Evolutionary conservation across 2,329 filamentous ascomycete species (phyloP), one percentile per base, ranked within the genome.

Genomic region (Botrytis deweyae): DNA sequence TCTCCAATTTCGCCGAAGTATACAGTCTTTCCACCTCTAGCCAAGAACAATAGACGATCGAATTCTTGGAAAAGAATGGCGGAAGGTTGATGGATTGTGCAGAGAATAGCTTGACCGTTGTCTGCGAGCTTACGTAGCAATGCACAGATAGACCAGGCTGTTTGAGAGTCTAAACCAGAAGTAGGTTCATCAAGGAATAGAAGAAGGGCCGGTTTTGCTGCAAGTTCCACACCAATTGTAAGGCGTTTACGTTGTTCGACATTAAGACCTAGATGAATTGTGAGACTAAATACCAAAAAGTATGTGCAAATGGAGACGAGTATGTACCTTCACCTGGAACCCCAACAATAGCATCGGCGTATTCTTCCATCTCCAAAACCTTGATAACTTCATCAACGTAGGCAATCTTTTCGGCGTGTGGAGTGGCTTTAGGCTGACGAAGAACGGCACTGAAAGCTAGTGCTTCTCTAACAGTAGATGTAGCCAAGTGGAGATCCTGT

Each of bases 41-140:
- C 90, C 25, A 96, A 85, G 84, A 96, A 93, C 46, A 95, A 86
- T 12, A 96, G 88, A 74, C 92, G 89, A 80, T 96, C 93, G 81
- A 96, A 98, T 74, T 93, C 92, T 82, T 97, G 93, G 86, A 98
- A 97, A 71, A 98, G 87, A 88, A 97, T 94, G 49, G 95, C 94
- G 22, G 93, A 97, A n/a, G 95, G 95, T 83, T 98, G 95, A 82
- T 98, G 95, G 75, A 98, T 98, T 0, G 95, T 98, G 84, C 94
- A 97, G n/a, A 98, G 90, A 83, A 98, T 93, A 70, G 95, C 95
- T 81, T 97, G 94, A 25, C 95, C 95, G 76, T 90, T 92, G 82
- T 95, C 92, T 79, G 94, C 94, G 49, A 98, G 87, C 83, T 97
- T 97, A 83, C 97, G 92, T 59, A 98, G 88, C 18, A 98, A 88